Percentiles rank a stretch among this genome's conserved stretches.
phyloP scores from a whole-genome alignment of 2,329 filamentous ascomycete genomes.

The Phoma sp. region DNA sequence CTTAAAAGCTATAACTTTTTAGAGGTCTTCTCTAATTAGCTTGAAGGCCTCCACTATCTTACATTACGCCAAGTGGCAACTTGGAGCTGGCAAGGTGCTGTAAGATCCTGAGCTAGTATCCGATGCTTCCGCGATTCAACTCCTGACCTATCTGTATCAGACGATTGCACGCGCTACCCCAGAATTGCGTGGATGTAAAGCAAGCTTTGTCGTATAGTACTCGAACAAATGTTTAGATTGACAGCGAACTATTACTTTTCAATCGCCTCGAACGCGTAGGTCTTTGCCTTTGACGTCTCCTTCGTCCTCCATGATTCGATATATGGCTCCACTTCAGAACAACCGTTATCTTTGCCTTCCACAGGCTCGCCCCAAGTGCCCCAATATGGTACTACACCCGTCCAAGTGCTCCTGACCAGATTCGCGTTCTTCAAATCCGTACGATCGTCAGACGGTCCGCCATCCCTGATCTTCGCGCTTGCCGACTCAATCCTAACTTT shows the following conservation, averaged over 20 bases:
- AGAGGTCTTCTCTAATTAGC: no score
- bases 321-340: slow-evolving; percentile 65
- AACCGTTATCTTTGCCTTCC: slow-evolving; percentile 48
- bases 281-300: slow-evolving; percentile 32
- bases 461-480: slow-evolving; percentile 42
- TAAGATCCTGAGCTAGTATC: no score
- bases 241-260: slow-evolving; percentile 13
- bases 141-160: no score
- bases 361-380: slow-evolving; percentile 42
- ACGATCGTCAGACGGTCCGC: slow-evolving; percentile 44
- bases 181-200: no score
- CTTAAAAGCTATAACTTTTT: no score
- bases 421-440: slow-evolving; percentile 36
- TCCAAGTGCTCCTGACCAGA: slow-evolving; percentile 37
- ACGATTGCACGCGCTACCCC: no score
- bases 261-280: slow-evolving; percentile 32
- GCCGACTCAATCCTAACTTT: slow-evolving; percentile 35
- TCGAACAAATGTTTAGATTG: no score
- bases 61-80: no score
- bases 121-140: no score
- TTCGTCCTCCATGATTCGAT: slow-evolving; percentile 52
- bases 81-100: no score
- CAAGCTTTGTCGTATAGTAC: no score
- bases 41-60: no score
- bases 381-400: slow-evolving; percentile 46